Evolutionary conservation across 164 flowering plant species (phyloP).

Genomic region (Echeveria elegans): DNA sequence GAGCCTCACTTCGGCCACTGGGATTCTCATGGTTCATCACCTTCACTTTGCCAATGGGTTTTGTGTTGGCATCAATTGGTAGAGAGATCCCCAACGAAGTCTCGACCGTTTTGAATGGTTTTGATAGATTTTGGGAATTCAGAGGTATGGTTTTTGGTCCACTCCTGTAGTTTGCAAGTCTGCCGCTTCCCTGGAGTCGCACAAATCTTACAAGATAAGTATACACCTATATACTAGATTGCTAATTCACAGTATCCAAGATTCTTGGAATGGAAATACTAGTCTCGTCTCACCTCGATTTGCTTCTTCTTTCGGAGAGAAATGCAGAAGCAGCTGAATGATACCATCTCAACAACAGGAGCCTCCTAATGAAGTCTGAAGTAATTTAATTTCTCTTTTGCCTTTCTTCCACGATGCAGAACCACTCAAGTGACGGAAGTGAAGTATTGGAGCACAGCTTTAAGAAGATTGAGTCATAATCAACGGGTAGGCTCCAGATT

Average conservation of each 20-base stretch:
- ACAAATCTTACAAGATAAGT: background rate
- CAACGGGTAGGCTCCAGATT: constrained; percentile 63
- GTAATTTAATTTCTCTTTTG: too few species aligned
- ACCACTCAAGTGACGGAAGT: constrained; percentile 5
- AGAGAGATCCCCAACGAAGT: constrained; percentile 17
- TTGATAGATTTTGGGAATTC: constrained; percentile 28
- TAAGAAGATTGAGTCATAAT: too few species aligned
- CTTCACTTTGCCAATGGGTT: constrained; percentile 29
- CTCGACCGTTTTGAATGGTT: constrained; percentile 19
- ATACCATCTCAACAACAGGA: constrained; percentile 24
- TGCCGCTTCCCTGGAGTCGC: constrained; percentile 16
- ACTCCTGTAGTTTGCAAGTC: constrained; percentile 13
- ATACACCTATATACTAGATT: too few species aligned
- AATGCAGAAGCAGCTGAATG: constrained; percentile 37
- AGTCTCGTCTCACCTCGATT: constrained; percentile 40
- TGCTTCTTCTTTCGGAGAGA: constrained; percentile 47
- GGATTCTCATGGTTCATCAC: constrained; percentile 36
- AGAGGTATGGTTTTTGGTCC: constrained; percentile 26
- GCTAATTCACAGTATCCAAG: background rate
- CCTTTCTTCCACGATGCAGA: background rate
- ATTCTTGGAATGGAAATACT: background rate
- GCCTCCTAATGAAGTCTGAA: too few species aligned
- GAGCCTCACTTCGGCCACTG: constrained; percentile 17
- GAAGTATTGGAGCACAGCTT: constrained; percentile 12
- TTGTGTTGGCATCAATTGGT: constrained; percentile 22